Percentiles rank a stretch among this genome's conserved stretches.
Conservation (phyloP, 257 asterid species). For the Scutellaria minor region DNA sequence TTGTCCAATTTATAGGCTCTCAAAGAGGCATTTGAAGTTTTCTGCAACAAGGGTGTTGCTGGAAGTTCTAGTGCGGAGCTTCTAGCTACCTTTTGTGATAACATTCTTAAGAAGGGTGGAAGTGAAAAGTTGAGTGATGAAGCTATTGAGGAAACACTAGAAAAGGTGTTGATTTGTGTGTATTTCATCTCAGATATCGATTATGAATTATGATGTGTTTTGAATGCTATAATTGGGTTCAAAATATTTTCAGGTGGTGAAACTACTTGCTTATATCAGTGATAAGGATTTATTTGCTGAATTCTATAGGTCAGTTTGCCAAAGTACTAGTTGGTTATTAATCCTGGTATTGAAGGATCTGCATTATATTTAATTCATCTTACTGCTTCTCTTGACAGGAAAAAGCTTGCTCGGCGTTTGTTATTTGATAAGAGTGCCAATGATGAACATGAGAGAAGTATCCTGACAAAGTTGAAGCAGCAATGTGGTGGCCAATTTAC, state of each 20-base stretch:
- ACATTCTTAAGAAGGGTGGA: constrained; percentile 70
- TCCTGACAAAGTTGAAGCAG: constrained; percentile 91
- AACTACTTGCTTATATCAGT: constrained; percentile 90
- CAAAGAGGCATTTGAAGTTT: constrained; percentile 71
- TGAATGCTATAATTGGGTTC: constrained; percentile 31
- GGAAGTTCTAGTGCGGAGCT: constrained; percentile 74
- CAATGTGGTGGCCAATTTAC: constrained; percentile 99
- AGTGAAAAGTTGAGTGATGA: constrained; percentile 75
- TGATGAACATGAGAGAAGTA: constrained; percentile 98
- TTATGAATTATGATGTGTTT: not conserved
- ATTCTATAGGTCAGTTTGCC: constrained; percentile 70
- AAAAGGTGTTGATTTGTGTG: constrained; percentile 47
- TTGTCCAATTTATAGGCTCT: constrained; percentile 51
- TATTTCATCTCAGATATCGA: not conserved
- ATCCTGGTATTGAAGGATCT: constrained; percentile 6
- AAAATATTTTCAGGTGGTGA: constrained; percentile 69
- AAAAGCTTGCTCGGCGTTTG: constrained; percentile 91
- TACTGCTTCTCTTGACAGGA: constrained; percentile 51
- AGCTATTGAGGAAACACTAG: constrained; percentile 70
- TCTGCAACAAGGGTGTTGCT: constrained; percentile 71
- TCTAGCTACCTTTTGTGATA: constrained; percentile 75
- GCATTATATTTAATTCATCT: constrained; percentile 20
- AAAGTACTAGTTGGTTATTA: constrained; percentile 1
- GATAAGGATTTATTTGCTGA: constrained; percentile 97
- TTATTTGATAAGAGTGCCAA: constrained; percentile 96